Evolutionary conservation across 306 rosid genomes (phyloP).

Genomic region (Canavalia ensiformis): DNA sequence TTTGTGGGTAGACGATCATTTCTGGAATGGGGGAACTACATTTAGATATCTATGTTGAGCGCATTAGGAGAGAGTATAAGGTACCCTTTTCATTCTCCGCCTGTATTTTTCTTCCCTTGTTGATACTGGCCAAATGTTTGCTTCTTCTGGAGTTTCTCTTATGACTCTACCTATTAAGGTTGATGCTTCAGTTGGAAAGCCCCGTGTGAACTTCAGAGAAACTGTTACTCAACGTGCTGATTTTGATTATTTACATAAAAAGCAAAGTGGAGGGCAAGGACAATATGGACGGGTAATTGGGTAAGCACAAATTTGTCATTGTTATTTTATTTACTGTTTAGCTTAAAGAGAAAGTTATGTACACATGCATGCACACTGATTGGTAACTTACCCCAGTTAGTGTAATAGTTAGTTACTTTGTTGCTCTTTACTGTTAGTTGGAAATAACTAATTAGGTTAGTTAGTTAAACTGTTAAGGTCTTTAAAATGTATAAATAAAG

Average conservation of each 20-base stretch:
- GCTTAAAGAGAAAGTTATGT: not conserved
- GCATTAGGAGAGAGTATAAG: conserved; percentile 95
- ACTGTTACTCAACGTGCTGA: conserved; percentile 93
- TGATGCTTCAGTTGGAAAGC: conserved; percentile 97
- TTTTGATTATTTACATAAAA: conserved; percentile 96
- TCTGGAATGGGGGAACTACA: conserved; percentile 99
- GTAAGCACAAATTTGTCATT: conserved; percentile 58
- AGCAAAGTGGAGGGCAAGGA: conserved; percentile 97
- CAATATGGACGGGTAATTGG: conserved; percentile 98
- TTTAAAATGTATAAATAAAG: too few species aligned
- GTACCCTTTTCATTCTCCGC: conserved; percentile 47
- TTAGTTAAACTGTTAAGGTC: too few species aligned
- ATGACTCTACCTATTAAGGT: conserved; percentile 63
- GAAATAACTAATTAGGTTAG: too few species aligned
- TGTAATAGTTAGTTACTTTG: too few species aligned
- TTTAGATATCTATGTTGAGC: conserved; percentile 95
- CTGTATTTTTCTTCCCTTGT: not conserved
- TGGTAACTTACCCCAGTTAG: too few species aligned
- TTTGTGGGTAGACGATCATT: conserved; percentile 79
- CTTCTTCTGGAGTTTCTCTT: conserved; percentile 39
- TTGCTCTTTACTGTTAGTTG: too few species aligned
- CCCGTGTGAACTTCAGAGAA: conserved; percentile 99
- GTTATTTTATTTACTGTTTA: conserved; percentile 18
- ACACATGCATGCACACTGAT: not conserved
- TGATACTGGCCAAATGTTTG: conserved; percentile 41